phyloP scores from a whole-genome alignment of 192 early-diverging fungal genomes.

The Coemansia sp. region DNA sequence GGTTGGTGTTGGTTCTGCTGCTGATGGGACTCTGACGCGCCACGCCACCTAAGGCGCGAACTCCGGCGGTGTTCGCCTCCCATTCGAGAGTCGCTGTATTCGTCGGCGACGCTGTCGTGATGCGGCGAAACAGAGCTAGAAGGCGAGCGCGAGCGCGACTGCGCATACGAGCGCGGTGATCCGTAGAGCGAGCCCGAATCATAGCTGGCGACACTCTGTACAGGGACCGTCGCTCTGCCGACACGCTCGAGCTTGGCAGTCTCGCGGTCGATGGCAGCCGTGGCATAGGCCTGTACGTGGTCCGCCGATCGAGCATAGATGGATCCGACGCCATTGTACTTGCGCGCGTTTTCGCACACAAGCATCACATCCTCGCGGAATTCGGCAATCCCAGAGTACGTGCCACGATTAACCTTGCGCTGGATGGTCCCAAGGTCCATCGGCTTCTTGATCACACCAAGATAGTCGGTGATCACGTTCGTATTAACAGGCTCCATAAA shows the following conservation, averaged over 20 bases:
- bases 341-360: conserved; percentile 77
- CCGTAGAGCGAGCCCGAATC: conserved; percentile 18
- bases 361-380: conserved; percentile 78
- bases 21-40: conserved; percentile 4
- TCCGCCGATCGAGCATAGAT: conserved; percentile 80
- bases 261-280: conserved; percentile 68
- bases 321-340: conserved; percentile 81
- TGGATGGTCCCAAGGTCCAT: conserved; percentile 95
- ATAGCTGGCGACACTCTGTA: background rate
- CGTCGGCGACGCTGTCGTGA: conserved; percentile 22
- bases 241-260: conserved; percentile 43
- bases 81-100: conserved; percentile 27
- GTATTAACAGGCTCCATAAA: conserved; percentile 87
- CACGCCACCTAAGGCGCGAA: conserved; percentile 41
- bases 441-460: conserved; percentile 72
- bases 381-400: conserved; percentile 66
- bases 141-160: conserved; percentile 21
- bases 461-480: conserved; percentile 73
- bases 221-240: conserved; percentile 27
- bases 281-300: conserved; percentile 69
- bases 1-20: background rate
- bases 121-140: conserved; percentile 26
- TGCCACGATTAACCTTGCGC: conserved; percentile 62
- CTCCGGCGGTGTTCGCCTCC: conserved; percentile 31
- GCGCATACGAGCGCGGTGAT: conserved; percentile 10